Evolutionary conservation across 2,329 filamentous ascomycete genomes (phyloP).

Genomic region (Paecilomyces dactylethromorphus): DNA sequence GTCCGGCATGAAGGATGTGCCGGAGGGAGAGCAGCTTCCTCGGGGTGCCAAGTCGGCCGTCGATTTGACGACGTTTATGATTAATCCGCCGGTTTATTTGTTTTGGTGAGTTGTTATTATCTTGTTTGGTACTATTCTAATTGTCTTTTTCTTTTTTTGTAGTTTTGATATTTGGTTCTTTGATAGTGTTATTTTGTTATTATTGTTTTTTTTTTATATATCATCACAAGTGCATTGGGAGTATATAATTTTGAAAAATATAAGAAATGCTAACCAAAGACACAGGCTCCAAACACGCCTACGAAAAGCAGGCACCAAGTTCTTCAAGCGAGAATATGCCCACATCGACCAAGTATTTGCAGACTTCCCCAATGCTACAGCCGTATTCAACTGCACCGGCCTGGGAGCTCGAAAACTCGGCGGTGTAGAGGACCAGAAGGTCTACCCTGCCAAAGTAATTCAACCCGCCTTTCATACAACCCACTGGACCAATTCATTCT

Average conservation of each 20-base stretch:
- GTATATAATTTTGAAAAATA: background rate
- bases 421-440: background rate
- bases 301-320: background rate
- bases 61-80: conserved; percentile 4
- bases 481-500: background rate
- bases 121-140: too few relatives aligned
- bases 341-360: conserved; percentile 3
- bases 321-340: background rate
- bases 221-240: background rate
- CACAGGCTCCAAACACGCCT: conserved; percentile 1
- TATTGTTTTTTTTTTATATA: too few relatives aligned
- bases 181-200: background rate
- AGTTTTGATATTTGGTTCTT: background rate
- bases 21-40: background rate
- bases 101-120: background rate
- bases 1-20: background rate
- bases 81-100: conserved; percentile 1
- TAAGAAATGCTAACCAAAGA: background rate
- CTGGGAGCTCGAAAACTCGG: conserved; percentile 2
- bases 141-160: background rate
- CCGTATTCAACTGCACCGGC: conserved; percentile 1
- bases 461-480: background rate
- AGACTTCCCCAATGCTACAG: background rate
- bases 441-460: conserved; percentile 2
- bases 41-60: background rate